Evolutionary conservation across 306 rosid genomes (phyloP), one percentile per base, ranked within the genome.

Genomic region (Phaseolus lunatus): DNA sequence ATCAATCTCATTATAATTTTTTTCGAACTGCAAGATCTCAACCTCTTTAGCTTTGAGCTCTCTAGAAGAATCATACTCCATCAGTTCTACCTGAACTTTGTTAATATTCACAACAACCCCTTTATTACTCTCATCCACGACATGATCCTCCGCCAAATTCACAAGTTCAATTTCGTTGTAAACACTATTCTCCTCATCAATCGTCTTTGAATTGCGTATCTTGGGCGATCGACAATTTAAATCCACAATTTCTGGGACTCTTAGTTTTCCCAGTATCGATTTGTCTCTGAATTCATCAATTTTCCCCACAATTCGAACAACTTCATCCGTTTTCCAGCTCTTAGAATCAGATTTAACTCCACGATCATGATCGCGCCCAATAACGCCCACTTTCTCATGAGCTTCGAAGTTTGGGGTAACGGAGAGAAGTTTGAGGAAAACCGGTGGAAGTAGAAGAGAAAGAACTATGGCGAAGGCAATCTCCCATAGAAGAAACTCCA

Each of bases 401-500:
- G 56, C 70, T 35, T 76, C 88, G 24, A 63, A 57, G 54, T 57
- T 37, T 2, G 87, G 47, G 62, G 49, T 54, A 76, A 44, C 13
- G 22, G 90, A 79, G 7, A 81, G 16, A 48, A 89, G 73, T 80
- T 76, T 83, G 35, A 80, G 59, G 63, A 90, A 39, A 78, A 84
- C 2, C 66, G 81, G 31, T 7, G 84, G 86, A 62, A 91, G 79
- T 18, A 83, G 58, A 77, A 86, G 76, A 47, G 89, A 85, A 66
- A 89, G 37, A 50, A 48, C 79, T 70, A 87, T 56, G 44, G 88
- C 85, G 11, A 84, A 50, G 9, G 72, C 72, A 59, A 88, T 70
- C 3, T 89, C 88, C 63, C 72, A 81, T 16, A 91, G 70, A 52
- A 87, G 73, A 52, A 87, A 43, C 81, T 87, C 93, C 93, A 91